These are phyloP conservation scores for Grosmannia serpens DNA, from an alignment of 2,329 filamentous ascomycete species.

Conservation along the genomic window DNA sequence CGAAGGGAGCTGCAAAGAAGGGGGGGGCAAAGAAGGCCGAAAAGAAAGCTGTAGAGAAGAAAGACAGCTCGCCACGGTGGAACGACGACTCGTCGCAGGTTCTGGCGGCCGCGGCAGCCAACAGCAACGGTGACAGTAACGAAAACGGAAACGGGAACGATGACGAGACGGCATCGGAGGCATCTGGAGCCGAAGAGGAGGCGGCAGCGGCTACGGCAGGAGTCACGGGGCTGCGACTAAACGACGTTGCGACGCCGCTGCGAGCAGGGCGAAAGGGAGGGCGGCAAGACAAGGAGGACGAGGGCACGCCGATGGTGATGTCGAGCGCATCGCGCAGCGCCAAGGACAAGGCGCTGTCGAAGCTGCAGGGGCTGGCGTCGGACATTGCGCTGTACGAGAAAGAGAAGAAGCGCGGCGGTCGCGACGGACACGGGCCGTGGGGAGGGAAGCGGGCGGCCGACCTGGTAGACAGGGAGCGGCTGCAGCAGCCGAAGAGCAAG, in stretches of 20 bases:
- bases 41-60: slow-evolving; percentile 16
- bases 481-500: not conserved
- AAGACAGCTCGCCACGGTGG: not conserved
- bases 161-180: slow-evolving; percentile 21
- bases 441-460: slow-evolving; percentile 53
- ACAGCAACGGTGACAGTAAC: not conserved
- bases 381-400: slow-evolving; percentile 90
- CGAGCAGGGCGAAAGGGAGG: slow-evolving; percentile 15
- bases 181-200: slow-evolving; percentile 5
- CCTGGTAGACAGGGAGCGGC: slow-evolving; percentile 39
- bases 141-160: slow-evolving; percentile 22
- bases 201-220: not conserved
- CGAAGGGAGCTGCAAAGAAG: not conserved
- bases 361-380: slow-evolving; percentile 63
- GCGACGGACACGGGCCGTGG: slow-evolving; percentile 38
- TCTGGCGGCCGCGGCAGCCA: not conserved
- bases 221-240: slow-evolving; percentile 1
- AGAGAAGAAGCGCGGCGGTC: slow-evolving; percentile 65
- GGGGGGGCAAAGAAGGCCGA: slow-evolving; percentile 15
- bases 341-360: slow-evolving; percentile 71
- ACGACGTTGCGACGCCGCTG: slow-evolving; percentile 21
- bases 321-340: slow-evolving; percentile 72
- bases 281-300: slow-evolving; percentile 63
- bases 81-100: not conserved
- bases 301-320: slow-evolving; percentile 52